phyloP scores from a whole-genome alignment of 1,284 basidiomycete genomes.

The Rhodotorula sp. region DNA sequence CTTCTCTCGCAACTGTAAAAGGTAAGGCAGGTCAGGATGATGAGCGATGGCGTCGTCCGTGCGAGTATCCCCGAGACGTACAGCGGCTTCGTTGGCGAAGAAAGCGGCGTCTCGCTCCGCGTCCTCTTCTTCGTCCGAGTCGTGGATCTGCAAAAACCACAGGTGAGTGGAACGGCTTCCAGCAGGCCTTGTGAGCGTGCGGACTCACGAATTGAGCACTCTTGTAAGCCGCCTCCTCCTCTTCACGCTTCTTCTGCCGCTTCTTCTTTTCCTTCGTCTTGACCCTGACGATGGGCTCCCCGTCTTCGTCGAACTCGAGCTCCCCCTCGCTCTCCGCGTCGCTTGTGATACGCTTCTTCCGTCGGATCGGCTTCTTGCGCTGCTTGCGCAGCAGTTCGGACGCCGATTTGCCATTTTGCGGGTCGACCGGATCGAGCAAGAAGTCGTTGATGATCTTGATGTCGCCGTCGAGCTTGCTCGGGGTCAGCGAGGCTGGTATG shows the following conservation, averaged over 20 bases:
- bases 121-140: conserved; percentile 77
- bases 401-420: conserved; percentile 65
- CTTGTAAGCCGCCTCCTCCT: conserved; percentile 74
- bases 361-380: conserved; percentile 50
- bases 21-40: too few species aligned
- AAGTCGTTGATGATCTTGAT: conserved; percentile 72
- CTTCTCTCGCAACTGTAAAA: conserved; percentile 25
- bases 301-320: conserved; percentile 48
- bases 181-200: conserved; percentile 46
- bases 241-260: conserved; percentile 38
- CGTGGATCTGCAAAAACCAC: conserved; percentile 45
- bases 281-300: conserved; percentile 24
- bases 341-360: conserved; percentile 48
- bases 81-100: conserved; percentile 66
- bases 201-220: conserved; percentile 73
- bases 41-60: too few species aligned
- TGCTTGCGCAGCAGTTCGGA: conserved; percentile 65
- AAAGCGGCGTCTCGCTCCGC: conserved; percentile 59
- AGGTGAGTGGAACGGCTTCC: background rate
- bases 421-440: conserved; percentile 68
- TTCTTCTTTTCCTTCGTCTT: conserved; percentile 54
- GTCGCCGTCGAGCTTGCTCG: conserved; percentile 62
- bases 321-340: conserved; percentile 8
- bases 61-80: conserved; percentile 48
- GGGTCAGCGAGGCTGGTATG: conserved; percentile 65